Evolutionary conservation across 2,329 filamentous ascomycete species (phyloP), one percentile per base, ranked within the genome.

Genomic region (Alternaria arborescens): DNA sequence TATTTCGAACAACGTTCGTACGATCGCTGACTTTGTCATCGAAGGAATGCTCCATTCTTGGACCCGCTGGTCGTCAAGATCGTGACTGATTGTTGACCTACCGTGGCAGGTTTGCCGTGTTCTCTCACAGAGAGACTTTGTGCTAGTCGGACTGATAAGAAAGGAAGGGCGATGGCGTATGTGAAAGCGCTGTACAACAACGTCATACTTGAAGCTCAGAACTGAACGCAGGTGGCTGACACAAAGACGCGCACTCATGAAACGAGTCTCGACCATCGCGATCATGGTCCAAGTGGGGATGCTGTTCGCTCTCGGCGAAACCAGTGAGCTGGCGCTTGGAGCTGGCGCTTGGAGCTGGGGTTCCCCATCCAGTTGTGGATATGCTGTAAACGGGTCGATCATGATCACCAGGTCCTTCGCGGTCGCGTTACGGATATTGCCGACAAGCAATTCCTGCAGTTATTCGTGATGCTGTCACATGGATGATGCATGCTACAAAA

Each of bases 41-140:
- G 30, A 36, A 36, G 16, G 24, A 44, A 20, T n/a, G 32, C n/a
- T 42, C 40, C 28, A 36, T 12, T 22, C 26, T 34, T 32, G 36
- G 44, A 40, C 22, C 28, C 43, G 18, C 36, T 34, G 46, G 38
- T 24, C 18, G 32, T 22, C 18, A 20, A 26, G 24, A 18, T 50
- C 34, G 51, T 26, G 28, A 26, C n/a, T 40, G 22, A 34, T 30
- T 30, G n/a, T 53, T 14, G 34, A 41, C n/a, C 40, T 24, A 36
- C 20, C 22, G n/a, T 24, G 36, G 38, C 20, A 59, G 18, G 52
- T 32, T 12, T 59, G 18, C 34, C 52, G 44, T 18, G 32, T 24
- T 73, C 16, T 76, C 16, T 76, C 82, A 79, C 61, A 85, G 28
- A 84, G 71, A 48, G 74, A 14, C 32, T 41, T 26, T 38, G 22